phyloP scores from a whole-genome alignment of 2,329 filamentous ascomycete genomes.

The Diaporthe longicolla region DNA sequence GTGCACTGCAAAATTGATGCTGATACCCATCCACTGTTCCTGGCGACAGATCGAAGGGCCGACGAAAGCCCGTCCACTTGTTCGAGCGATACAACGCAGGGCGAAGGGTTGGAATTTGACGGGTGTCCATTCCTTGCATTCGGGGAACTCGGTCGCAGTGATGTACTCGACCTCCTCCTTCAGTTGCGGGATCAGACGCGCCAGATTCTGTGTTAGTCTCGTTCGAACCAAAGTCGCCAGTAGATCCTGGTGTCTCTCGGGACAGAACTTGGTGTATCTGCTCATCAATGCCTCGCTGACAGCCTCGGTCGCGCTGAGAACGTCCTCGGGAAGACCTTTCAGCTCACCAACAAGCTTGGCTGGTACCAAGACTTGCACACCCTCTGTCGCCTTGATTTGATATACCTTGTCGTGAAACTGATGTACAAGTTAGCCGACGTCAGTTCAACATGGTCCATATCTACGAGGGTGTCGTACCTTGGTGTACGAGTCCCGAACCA shows the following conservation, averaged over 20 bases:
- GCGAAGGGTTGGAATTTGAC: conserved; percentile 67
- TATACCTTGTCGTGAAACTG: conserved; percentile 65
- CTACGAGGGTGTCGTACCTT: conserved; percentile 53
- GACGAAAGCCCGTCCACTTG: conserved; percentile 68
- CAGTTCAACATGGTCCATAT: neutral
- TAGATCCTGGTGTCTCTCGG: conserved; percentile 61
- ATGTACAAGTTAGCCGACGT: neutral
- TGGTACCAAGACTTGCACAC: conserved; percentile 63
- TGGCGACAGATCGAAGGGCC: conserved; percentile 64
- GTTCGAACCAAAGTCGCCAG: conserved; percentile 61
- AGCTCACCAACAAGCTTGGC: conserved; percentile 61
- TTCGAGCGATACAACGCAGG: conserved; percentile 64
- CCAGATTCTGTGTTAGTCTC: conserved; percentile 63
- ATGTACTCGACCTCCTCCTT: conserved; percentile 63
- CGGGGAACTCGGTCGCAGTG: conserved; percentile 62
- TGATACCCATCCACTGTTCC: conserved; percentile 67
- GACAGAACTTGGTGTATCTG: conserved; percentile 65
- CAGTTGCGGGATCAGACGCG: conserved; percentile 60
- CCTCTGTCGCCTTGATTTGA: conserved; percentile 66
- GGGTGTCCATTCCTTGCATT: conserved; percentile 68
- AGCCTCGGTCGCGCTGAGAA: conserved; percentile 63
- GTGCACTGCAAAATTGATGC: conserved; percentile 65
- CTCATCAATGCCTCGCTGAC: conserved; percentile 65
- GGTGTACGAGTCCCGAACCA: conserved; percentile 64
- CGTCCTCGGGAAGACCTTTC: conserved; percentile 63